Percentiles rank a stretch among this genome's conserved stretches.
phyloP scores from a whole-genome alignment of 768 basidiomycete species.

The Coprinopsis marcescibilis region DNA sequence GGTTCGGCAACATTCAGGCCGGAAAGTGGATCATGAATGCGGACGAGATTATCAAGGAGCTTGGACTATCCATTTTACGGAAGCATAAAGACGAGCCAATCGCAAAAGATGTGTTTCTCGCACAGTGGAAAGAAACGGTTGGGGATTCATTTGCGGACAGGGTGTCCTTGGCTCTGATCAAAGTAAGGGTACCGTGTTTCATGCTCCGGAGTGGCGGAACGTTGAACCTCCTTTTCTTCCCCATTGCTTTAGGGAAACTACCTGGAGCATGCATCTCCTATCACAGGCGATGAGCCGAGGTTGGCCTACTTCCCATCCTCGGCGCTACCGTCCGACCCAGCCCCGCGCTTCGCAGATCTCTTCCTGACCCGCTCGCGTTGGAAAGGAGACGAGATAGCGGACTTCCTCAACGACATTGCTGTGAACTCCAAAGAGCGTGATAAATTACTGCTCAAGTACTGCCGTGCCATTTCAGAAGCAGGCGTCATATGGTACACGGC shows the following conservation, averaged over 20 bases:
- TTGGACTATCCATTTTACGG: slow-evolving; percentile 73
- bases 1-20: slow-evolving; percentile 66
- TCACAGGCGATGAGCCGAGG: slow-evolving; percentile 26
- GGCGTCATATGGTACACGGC: slow-evolving; percentile 73
- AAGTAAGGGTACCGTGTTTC: too few species aligned
- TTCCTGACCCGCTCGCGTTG: slow-evolving; percentile 77
- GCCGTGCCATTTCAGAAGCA: slow-evolving; percentile 65
- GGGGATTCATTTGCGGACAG: slow-evolving; percentile 69
- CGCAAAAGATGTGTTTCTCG: slow-evolving; percentile 47
- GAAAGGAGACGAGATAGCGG: slow-evolving; percentile 73
- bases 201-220: too few species aligned
- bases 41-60: slow-evolving; percentile 55
- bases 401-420: slow-evolving; percentile 78
- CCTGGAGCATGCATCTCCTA: slow-evolving; percentile 38
- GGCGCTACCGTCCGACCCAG: slow-evolving; percentile 68
- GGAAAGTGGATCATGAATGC: slow-evolving; percentile 66
- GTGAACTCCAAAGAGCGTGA: slow-evolving; percentile 85
- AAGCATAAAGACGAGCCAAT: slow-evolving; percentile 61
- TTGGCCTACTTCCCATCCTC: slow-evolving; percentile 76
- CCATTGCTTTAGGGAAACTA: slow-evolving; percentile 62
- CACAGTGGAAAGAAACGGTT: slow-evolving; percentile 65
- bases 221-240: too few species aligned
- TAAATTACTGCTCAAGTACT: slow-evolving; percentile 81
- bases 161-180: slow-evolving; percentile 63
- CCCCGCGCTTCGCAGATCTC: slow-evolving; percentile 79